Conservation (phyloP, 805 yeast species). For the Candida khao-thaluensis region DNA sequence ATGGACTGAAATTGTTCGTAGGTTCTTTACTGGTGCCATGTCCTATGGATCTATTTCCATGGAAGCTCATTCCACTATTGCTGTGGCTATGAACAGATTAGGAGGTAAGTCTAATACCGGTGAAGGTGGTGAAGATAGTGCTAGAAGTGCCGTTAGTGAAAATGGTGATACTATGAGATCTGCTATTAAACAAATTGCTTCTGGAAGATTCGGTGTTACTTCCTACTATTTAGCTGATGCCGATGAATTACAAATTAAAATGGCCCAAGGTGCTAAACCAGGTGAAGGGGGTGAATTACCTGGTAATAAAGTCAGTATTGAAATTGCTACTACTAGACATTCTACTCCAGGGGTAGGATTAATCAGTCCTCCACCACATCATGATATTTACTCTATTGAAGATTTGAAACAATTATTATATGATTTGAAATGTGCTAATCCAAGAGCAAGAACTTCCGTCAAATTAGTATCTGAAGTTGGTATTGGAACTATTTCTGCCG, state of each 20-base stretch:
- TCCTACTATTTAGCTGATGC: slow-evolving; percentile 93
- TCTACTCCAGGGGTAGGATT: slow-evolving; percentile 96
- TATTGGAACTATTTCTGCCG: slow-evolving; percentile 98
- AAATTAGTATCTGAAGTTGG: slow-evolving; percentile 97
- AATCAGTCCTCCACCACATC: slow-evolving; percentile 98
- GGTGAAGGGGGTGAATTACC: slow-evolving; percentile 99
- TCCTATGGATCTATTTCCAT: slow-evolving; percentile 97
- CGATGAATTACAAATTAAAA: slow-evolving; percentile 94
- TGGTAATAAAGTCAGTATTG: slow-evolving; percentile 84
- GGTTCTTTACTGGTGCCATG: slow-evolving; percentile 99
- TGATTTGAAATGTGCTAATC: slow-evolving; percentile 95
- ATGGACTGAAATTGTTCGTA: slow-evolving; percentile 97
- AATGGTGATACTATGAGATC: slow-evolving; percentile 98
- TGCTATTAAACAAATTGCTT: slow-evolving; percentile 97
- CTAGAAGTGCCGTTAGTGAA: slow-evolving; percentile 72
- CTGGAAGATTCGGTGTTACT: slow-evolving; percentile 98
- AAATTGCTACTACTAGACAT: slow-evolving; percentile 92
- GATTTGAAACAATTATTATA: slow-evolving; percentile 95
- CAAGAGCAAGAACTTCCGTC: slow-evolving; percentile 95
- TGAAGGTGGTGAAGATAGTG: slow-evolving; percentile 99
- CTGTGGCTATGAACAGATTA: slow-evolving; percentile 96
- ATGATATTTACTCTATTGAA: slow-evolving; percentile 96
- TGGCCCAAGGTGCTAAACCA: slow-evolving; percentile 99
- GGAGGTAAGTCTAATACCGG: slow-evolving; percentile 99
- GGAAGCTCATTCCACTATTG: slow-evolving; percentile 97